Evolutionary conservation across 2,329 filamentous ascomycete genomes (phyloP).

Genomic region (Xylariaceae sp.): DNA sequence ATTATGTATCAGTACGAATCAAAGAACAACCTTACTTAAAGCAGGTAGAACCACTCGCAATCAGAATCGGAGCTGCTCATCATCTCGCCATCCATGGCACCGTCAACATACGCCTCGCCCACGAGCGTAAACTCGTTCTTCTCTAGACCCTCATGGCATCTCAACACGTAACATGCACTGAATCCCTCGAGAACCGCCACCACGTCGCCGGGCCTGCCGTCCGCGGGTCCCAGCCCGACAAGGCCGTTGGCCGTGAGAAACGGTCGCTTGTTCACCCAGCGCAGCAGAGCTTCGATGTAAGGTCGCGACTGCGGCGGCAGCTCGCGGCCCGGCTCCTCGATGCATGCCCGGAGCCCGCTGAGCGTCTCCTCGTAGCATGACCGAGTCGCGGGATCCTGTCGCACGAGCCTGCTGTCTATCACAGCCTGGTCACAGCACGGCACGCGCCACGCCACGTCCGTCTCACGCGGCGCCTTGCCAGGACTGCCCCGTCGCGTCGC

Average conservation of each 20-base stretch:
- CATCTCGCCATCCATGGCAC: slow-evolving; percentile 13
- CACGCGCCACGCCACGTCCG: slow-evolving; percentile 3
- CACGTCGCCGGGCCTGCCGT: background rate
- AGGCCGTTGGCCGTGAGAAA: slow-evolving; percentile 8
- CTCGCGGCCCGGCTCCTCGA: background rate
- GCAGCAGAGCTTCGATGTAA: slow-evolving; percentile 10
- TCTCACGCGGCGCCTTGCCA: too few relatives aligned
- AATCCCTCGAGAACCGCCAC: slow-evolving; percentile 8
- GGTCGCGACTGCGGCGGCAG: slow-evolving; percentile 4
- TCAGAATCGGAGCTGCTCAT: background rate
- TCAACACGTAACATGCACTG: slow-evolving; percentile 11
- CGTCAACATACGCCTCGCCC: slow-evolving; percentile 13
- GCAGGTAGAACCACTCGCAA: slow-evolving; percentile 4
- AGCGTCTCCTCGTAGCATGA: slow-evolving; percentile 1
- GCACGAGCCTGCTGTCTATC: slow-evolving; percentile 5
- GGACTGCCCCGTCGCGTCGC: too few relatives aligned
- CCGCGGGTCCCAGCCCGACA: slow-evolving; percentile 10
- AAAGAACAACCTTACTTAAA: too few relatives aligned
- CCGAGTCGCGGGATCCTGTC: background rate
- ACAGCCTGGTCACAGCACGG: slow-evolving; percentile 14
- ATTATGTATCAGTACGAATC: too few relatives aligned
- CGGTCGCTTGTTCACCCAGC: slow-evolving; percentile 10
- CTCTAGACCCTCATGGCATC: background rate
- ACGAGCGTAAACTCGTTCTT: background rate
- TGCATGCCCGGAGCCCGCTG: background rate